phyloP scores from a whole-genome alignment of 768 basidiomycete genomes.

The Suillus lakei region DNA sequence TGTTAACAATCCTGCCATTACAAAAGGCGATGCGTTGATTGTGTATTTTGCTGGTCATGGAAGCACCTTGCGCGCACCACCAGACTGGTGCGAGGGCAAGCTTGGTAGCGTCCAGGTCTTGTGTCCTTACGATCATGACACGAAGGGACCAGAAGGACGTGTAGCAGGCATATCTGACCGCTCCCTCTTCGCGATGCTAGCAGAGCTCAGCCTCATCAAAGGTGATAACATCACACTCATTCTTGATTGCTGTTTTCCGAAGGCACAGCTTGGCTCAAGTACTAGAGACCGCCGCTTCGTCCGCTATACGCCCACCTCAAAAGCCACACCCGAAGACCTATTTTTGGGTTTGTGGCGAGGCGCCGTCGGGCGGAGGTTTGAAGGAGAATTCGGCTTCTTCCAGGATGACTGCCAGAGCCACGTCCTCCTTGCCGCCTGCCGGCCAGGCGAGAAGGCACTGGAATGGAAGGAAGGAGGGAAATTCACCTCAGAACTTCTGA shows the following conservation, averaged over 20 bases:
- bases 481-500: constrained; percentile 62
- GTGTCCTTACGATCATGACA: constrained; percentile 71
- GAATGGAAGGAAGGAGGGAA: constrained; percentile 68
- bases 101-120: constrained; percentile 56
- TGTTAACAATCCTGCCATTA: constrained; percentile 62
- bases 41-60: constrained; percentile 81
- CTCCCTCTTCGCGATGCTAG: constrained; percentile 65
- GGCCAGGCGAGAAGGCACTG: constrained; percentile 55
- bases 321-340: constrained; percentile 58
- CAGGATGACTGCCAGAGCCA: constrained; percentile 47
- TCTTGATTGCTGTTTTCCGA: constrained; percentile 67
- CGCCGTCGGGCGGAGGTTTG: constrained; percentile 42
- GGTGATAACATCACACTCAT: constrained; percentile 74
- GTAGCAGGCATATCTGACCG: constrained; percentile 71
- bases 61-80: constrained; percentile 58
- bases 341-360: constrained; percentile 59
- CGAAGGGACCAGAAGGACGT: constrained; percentile 48
- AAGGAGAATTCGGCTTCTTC: constrained; percentile 49
- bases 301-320: constrained; percentile 66
- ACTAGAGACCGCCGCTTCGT: constrained; percentile 50
- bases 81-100: constrained; percentile 58
- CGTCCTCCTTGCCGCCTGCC: constrained; percentile 61
- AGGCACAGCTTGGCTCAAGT: constrained; percentile 42
- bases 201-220: constrained; percentile 57
- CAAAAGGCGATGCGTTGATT: constrained; percentile 65